These are phyloP conservation scores for Tillandsia leiboldiana DNA, from an alignment of 176 grass and related monocot genomes.

Conservation along the genomic window DNA sequence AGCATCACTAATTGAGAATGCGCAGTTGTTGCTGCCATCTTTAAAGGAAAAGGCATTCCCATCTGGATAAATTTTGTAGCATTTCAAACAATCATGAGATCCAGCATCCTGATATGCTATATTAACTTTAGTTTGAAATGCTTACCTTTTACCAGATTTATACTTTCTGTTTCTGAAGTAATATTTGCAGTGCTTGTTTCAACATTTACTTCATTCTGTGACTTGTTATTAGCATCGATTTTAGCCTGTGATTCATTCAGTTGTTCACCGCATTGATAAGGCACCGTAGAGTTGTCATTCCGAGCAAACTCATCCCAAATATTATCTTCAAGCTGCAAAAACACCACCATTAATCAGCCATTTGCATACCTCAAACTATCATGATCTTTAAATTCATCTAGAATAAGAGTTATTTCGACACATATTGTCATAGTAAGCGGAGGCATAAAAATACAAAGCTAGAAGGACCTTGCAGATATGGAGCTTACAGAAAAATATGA, in stretches of 20 bases:
- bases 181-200: constrained; percentile 23
- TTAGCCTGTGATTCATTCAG: constrained; percentile 17
- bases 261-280: constrained; percentile 6
- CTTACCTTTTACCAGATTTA: constrained; percentile 32
- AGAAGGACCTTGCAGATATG: too few relatives aligned
- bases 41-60: constrained; percentile 11
- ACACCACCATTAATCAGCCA: neutral
- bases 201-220: constrained; percentile 23
- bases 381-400: neutral
- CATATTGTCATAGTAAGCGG: neutral
- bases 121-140: constrained; percentile 18
- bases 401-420: neutral
- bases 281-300: constrained; percentile 9
- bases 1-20: constrained; percentile 31
- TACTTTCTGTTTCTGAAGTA: constrained; percentile 15
- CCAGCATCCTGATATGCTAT: constrained; percentile 18
- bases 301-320: constrained; percentile 42
- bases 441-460: neutral
- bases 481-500: too few relatives aligned
- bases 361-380: neutral
- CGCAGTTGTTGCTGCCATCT: constrained; percentile 31
- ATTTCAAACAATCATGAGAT: constrained; percentile 12
- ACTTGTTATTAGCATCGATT: constrained; percentile 32
- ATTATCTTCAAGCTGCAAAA: constrained; percentile 51
- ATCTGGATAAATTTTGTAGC: constrained; percentile 23